Evolutionary conservation across 441 rosid genomes (phyloP), one percentile per base, ranked within the genome.

Genomic region (Heliophila coronopifolia): DNA sequence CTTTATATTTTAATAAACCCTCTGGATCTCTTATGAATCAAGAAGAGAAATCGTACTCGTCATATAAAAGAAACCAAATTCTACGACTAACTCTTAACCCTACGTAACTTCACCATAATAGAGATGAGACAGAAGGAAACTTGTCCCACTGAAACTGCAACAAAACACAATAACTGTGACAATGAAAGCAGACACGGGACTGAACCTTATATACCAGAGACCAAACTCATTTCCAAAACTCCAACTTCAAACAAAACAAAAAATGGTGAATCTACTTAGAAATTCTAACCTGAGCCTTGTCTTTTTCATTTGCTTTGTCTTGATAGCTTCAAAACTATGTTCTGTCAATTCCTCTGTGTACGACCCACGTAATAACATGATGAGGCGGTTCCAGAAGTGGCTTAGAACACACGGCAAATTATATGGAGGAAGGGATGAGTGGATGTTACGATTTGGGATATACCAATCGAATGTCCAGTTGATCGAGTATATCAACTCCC

Each of bases 401-500:
- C 46, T 78, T 50, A 37, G 14, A 23, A 53, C 22, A 24, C 59
- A 79, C 14, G 51, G 76, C 6, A 62, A 54, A 50, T 53, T 41
- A 5, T 85, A 81, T 45, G 51, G 56, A 44, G 62, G 47, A 7
- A 70, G 14, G 22, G 74, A 75, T 0, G 95, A 92, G 60, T 74
- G 67, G 74, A 14, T 50, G 45, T 17, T 68, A 62, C 78, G 94
- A 26, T 81, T 75, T 42, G 81, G 75, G 61, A 78, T 92, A 43
- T 92, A 85, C 67, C 67, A 69, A 43, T 52, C 79, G 35, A 85
- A 92, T 62, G 59, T 74, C 59, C 70, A 66, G 66, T 63, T 71
- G 71, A 76, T 92, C 20, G 75, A 88, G 54, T 47, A 54, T 63
- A 60, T 85, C 56, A 92, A 87, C 63, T 76, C 83, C 9, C 84